Percentiles rank a stretch among this genome's conserved stretches.
Evolutionary conservation across 2,329 filamentous ascomycete species (phyloP).

Genomic region (Penicillium sp.): DNA sequence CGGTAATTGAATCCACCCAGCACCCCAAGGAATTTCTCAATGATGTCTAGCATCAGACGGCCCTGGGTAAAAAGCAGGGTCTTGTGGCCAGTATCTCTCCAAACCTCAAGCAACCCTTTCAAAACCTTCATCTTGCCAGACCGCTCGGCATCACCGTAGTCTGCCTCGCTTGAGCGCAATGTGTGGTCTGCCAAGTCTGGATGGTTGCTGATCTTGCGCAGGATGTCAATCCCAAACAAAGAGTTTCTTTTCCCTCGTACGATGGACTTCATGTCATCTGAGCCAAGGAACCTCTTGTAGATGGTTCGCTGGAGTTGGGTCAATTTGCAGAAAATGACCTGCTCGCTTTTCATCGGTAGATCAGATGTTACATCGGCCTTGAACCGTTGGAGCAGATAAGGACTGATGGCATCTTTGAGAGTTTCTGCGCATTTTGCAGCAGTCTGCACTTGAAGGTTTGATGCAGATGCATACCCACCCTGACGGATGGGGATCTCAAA

Average conservation of each 20-base stretch:
- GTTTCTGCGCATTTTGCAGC: slow-evolving; percentile 93
- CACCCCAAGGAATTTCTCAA: slow-evolving; percentile 74
- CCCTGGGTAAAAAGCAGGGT: slow-evolving; percentile 91
- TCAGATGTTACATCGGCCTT: slow-evolving; percentile 94
- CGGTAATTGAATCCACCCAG: slow-evolving; percentile 72
- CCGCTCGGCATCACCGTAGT: slow-evolving; percentile 73
- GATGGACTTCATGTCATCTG: slow-evolving; percentile 83
- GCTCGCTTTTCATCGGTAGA: slow-evolving; percentile 91
- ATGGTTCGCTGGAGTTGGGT: slow-evolving; percentile 74
- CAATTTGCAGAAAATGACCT: slow-evolving; percentile 93
- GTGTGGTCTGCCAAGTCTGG: slow-evolving; percentile 80
- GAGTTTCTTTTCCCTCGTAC: slow-evolving; percentile 72
- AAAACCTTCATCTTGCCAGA: slow-evolving; percentile 97
- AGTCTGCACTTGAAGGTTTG: slow-evolving; percentile 89
- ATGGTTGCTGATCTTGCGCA: slow-evolving; percentile 97
- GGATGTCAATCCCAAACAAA: slow-evolving; percentile 83
- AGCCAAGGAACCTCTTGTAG: slow-evolving; percentile 78
- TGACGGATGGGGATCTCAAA: slow-evolving; percentile 93
- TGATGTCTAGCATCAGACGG: slow-evolving; percentile 90
- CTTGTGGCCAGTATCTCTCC: slow-evolving; percentile 92
- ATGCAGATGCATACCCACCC: slow-evolving; percentile 93
- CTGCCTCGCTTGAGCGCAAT: slow-evolving; percentile 56
- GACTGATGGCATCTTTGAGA: slow-evolving; percentile 87
- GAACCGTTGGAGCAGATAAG: slow-evolving; percentile 86
- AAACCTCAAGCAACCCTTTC: slow-evolving; percentile 80